Evolutionary conservation across 768 basidiomycete species (phyloP).

Genomic region (Rhizopogon vulgaris): DNA sequence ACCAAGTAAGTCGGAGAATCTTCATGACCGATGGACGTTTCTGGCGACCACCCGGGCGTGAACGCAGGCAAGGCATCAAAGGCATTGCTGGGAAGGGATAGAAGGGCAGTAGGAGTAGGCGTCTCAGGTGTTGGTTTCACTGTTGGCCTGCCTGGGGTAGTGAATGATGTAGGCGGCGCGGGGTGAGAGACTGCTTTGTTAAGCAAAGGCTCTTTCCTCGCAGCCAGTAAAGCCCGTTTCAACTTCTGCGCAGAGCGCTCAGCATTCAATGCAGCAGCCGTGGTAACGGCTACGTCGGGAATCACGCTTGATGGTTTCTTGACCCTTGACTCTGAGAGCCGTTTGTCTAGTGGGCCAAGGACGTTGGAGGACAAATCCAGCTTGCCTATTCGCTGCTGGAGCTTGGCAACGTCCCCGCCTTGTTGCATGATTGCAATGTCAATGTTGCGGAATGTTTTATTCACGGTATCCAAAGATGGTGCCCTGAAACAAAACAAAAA

Average conservation of each 20-base stretch:
- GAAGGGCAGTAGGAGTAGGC: constrained; percentile 1
- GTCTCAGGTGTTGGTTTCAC: constrained; percentile 5
- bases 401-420: constrained; percentile 42
- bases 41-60: constrained; percentile 16
- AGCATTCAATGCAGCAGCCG: constrained; percentile 77
- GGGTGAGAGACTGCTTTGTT: constrained; percentile 35
- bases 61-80: constrained; percentile 17
- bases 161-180: constrained; percentile 19
- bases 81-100: constrained; percentile 13
- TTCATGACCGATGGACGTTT: constrained; percentile 12
- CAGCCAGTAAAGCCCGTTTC: constrained; percentile 58
- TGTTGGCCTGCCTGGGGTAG: constrained; percentile 22
- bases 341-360: constrained; percentile 31
- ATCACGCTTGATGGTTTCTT: constrained; percentile 41
- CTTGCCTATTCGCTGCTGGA: constrained; percentile 48
- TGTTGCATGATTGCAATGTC: constrained; percentile 65
- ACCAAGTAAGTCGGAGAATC: constrained; percentile 9
- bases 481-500: constrained; percentile 57
- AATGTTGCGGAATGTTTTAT: constrained; percentile 80
- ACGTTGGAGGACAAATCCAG: constrained; percentile 33
- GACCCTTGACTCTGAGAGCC: constrained; percentile 34
- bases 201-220: constrained; percentile 59
- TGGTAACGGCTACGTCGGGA: constrained; percentile 64
- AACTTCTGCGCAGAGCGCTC: constrained; percentile 68
- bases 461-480: constrained; percentile 80